A percentile compares a stretch with the other conserved stretches of the same genome.
Conservation (phyloP, 192 early-diverging fungal genomes). For the Umbelopsis vinacea region DNA sequence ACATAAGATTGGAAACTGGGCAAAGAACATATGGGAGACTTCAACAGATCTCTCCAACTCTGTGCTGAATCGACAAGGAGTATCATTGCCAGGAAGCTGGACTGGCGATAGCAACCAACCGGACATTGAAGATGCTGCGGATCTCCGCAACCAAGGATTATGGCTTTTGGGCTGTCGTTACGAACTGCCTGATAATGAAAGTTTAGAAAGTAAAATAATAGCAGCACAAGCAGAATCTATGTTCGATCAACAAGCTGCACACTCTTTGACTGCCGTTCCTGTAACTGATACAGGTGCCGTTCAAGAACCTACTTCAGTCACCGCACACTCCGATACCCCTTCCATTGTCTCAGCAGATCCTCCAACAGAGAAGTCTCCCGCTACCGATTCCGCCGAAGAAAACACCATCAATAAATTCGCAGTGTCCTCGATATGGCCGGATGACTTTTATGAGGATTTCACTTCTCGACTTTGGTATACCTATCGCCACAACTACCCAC, state of each 20-base stretch:
- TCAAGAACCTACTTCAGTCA: too few relatives aligned
- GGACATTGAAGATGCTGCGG: neutral
- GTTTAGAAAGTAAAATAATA: conserved; percentile 30
- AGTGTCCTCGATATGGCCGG: conserved; percentile 36
- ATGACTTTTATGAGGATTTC: conserved; percentile 81
- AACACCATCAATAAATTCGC: conserved; percentile 9
- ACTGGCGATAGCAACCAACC: neutral
- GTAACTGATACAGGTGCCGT: too few relatives aligned
- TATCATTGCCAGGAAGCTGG: conserved; percentile 2
- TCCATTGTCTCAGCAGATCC: neutral
- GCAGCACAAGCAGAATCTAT: conserved; percentile 36
- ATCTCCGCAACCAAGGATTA: neutral
- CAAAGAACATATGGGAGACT: conserved; percentile 40
- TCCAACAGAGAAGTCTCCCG: neutral
- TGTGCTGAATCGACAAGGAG: conserved; percentile 6
- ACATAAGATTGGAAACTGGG: conserved; percentile 43
- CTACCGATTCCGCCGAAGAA: neutral
- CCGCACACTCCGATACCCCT: too few relatives aligned
- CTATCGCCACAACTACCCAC: conserved; percentile 86
- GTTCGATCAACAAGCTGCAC: conserved; percentile 15
- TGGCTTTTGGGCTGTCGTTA: conserved; percentile 44
- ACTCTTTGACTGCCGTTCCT: neutral
- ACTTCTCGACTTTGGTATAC: conserved; percentile 88
- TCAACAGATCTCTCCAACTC: conserved; percentile 34
- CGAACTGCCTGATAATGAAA: conserved; percentile 26